phyloP scores from a whole-genome alignment of 768 basidiomycete species.

The Chalciporus pseudorubinellus region DNA sequence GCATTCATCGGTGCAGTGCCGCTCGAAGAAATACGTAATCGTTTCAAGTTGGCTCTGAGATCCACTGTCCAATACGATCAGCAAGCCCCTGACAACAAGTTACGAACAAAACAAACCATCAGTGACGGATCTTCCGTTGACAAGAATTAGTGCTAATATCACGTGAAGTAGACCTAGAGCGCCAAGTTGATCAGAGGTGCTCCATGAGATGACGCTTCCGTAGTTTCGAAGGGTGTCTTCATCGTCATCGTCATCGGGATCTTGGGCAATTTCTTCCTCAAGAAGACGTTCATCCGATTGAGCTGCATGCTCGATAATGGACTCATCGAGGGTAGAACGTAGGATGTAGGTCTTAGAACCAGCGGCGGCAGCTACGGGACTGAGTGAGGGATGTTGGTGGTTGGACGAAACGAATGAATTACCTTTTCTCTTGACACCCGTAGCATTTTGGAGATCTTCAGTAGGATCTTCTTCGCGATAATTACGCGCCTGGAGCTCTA shows the following conservation, averaged over 20 bases:
- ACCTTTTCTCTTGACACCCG: constrained; percentile 71
- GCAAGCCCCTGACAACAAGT: not conserved
- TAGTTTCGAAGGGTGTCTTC: constrained; percentile 51
- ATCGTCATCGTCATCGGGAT: constrained; percentile 44
- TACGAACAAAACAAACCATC: constrained; percentile 53
- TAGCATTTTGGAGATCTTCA: constrained; percentile 49
- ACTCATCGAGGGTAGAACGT: constrained; percentile 64
- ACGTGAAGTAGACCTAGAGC: constrained; percentile 75
- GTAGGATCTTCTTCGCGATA: constrained; percentile 37
- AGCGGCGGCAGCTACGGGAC: constrained; percentile 43
- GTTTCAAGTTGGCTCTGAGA: constrained; percentile 65
- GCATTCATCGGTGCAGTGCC: constrained; percentile 50
- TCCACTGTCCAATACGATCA: constrained; percentile 49
- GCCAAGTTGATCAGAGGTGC: constrained; percentile 61
- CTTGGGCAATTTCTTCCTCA: constrained; percentile 51
- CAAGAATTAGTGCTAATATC: constrained; percentile 81
- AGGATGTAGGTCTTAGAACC: constrained; percentile 83
- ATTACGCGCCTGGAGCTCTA: constrained; percentile 66
- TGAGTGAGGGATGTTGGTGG: not conserved
- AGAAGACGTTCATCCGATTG: constrained; percentile 42
- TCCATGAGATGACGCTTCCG: constrained; percentile 77
- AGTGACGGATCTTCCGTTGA: constrained; percentile 66
- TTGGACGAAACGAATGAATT: not conserved
- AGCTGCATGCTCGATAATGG: constrained; percentile 61
- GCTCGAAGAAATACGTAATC: constrained; percentile 57